Evolutionary conservation across 257 asterid genomes (phyloP).

Genomic region (Solanum clarkiae): DNA sequence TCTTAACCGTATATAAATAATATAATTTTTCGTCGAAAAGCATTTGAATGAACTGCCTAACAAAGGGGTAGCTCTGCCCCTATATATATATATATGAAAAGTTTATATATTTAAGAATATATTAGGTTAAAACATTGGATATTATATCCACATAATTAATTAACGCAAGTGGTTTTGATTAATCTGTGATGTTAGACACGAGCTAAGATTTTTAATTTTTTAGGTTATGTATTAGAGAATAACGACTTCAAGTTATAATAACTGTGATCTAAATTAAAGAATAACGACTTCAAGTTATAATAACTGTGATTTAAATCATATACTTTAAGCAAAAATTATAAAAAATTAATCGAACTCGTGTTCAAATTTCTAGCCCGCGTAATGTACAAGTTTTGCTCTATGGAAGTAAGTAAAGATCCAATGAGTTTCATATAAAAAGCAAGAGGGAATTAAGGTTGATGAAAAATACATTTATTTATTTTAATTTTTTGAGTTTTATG

Average conservation of each 20-base stretch:
- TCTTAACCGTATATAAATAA: too few relatives aligned
- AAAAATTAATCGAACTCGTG: fast-evolving
- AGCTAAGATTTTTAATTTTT: neutral
- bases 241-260: neutral
- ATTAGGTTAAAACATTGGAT: neutral
- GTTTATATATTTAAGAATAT: neutral
- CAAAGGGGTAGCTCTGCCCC: too few relatives aligned
- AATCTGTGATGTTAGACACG: neutral
- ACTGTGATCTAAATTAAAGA: neutral
- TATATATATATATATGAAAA: neutral
- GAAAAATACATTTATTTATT: neutral
- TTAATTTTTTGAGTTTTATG: neutral
- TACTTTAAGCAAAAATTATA: neutral
- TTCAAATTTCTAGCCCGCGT: neutral
- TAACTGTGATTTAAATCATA: neutral
- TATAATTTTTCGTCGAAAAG: too few relatives aligned
- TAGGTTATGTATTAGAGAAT: neutral
- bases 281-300: neutral
- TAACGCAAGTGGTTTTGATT: neutral
- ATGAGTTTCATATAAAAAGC: neutral
- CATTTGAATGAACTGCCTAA: too few relatives aligned
- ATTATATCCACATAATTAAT: neutral
- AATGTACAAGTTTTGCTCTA: neutral
- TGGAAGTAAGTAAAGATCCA: neutral
- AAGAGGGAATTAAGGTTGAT: neutral